Percentiles rank a stretch among this genome's conserved stretches.
Conservation (phyloP, 768 basidiomycete genomes). For the Mrakia gelida region DNA sequence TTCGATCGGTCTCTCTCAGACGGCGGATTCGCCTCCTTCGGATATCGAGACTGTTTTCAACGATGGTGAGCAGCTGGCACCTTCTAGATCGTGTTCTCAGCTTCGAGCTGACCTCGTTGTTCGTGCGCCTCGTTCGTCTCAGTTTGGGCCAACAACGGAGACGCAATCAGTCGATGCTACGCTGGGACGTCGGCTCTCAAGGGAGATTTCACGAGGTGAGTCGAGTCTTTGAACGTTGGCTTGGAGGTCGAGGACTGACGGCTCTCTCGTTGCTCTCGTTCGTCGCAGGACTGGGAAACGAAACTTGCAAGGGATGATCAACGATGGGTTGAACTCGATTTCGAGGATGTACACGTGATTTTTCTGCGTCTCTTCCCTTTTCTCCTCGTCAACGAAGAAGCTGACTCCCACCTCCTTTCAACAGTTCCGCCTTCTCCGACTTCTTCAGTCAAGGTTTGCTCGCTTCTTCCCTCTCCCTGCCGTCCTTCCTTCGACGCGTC, state of each 20-base stretch:
- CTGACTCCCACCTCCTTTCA: conserved; percentile 45
- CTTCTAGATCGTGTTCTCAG: background rate
- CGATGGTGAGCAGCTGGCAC: conserved; percentile 52
- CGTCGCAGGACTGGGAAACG: conserved; percentile 77
- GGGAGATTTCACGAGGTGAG: conserved; percentile 82
- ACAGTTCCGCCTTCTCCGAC: conserved; percentile 77
- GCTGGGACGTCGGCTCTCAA: conserved; percentile 84
- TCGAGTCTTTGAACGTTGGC: too few relatives aligned
- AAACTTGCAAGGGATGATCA: conserved; percentile 82
- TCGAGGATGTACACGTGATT: conserved; percentile 54
- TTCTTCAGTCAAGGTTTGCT: conserved; percentile 73
- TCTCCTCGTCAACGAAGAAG: background rate
- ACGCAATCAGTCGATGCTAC: conserved; percentile 76
- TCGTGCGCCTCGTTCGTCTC: background rate
- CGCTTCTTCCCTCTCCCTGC: too few relatives aligned
- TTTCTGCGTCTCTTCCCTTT: background rate
- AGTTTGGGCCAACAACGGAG: conserved; percentile 99
- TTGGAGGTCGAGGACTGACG: too few relatives aligned
- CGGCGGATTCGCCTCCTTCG: conserved; percentile 42
- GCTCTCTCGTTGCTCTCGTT: conserved; percentile 39
- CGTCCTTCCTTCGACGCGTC: background rate
- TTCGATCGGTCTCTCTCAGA: conserved; percentile 45
- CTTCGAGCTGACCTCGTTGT: too few relatives aligned
- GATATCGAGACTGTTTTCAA: conserved; percentile 74
- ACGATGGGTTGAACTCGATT: conserved; percentile 92